Percentiles rank a stretch among this genome's conserved stretches.
Evolutionary conservation across 371 early-diverging fungal genomes (phyloP).

Genomic region (Mortierella sp.): DNA sequence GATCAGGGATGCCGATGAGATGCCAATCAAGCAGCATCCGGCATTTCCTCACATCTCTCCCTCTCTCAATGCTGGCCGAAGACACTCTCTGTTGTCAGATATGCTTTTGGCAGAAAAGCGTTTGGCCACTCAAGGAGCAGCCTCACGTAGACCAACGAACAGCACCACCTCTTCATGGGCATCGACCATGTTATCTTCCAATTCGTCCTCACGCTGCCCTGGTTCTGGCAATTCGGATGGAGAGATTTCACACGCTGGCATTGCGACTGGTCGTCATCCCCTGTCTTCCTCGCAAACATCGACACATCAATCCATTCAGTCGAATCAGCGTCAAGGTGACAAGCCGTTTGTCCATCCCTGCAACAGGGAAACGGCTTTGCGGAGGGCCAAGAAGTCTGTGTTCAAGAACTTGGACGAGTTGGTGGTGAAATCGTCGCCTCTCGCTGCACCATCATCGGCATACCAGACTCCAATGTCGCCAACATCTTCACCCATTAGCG

Average conservation of each 20-base stretch:
- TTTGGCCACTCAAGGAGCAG: not conserved
- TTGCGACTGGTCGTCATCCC: not conserved
- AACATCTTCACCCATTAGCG: not conserved
- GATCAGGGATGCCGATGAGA: not conserved
- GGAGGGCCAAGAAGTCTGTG: constrained; percentile 24
- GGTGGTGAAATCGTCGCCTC: not conserved
- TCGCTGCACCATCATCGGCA: not conserved
- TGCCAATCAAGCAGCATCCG: not conserved
- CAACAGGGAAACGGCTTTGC: constrained; percentile 3
- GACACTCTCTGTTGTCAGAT: constrained; percentile 29
- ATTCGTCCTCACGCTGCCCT: not conserved
- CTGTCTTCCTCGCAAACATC: not conserved
- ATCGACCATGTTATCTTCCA: not conserved
- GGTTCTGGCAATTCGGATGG: constrained; percentile 17
- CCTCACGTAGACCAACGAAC: not conserved
- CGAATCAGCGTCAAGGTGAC: constrained; percentile 2
- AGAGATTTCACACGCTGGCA: not conserved
- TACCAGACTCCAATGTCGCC: not conserved
- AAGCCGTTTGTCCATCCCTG: too few relatives aligned
- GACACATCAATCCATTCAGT: constrained; percentile 13
- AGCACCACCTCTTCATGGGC: not conserved
- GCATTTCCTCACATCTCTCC: not conserved
- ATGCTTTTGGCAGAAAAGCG: constrained; percentile 26
- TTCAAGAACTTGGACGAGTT: constrained; percentile 35
- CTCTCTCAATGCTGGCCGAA: not conserved